Conservation (phyloP, 2,329 filamentous ascomycete genomes). For the Colletotrichum tanaceti region DNA sequence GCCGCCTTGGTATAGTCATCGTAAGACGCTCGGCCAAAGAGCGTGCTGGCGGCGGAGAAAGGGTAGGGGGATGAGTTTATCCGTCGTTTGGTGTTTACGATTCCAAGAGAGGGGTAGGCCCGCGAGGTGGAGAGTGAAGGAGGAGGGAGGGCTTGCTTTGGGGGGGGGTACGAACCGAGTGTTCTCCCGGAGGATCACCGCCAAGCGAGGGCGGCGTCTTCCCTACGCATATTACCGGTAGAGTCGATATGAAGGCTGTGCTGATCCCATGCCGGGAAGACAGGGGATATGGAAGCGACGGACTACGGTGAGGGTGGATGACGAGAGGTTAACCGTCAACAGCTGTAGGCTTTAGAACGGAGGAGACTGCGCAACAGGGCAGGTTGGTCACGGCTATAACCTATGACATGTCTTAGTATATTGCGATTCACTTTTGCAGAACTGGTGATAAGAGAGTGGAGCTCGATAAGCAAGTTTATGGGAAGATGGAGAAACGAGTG, state of each 20-base stretch:
- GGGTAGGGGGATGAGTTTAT: conserved; percentile 38
- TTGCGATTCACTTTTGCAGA: conserved; percentile 17
- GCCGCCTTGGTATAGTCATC: conserved; percentile 31
- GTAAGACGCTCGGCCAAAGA: conserved; percentile 35
- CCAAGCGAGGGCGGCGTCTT: conserved; percentile 1
- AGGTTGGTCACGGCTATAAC: background rate
- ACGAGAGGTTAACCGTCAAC: conserved; percentile 16
- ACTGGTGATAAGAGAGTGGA: conserved; percentile 16
- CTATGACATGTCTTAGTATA: conserved; percentile 18
- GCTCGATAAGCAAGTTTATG: conserved; percentile 29
- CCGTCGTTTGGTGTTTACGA: conserved; percentile 39
- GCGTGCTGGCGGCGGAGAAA: conserved; percentile 29
- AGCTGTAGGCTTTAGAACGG: conserved; percentile 27
- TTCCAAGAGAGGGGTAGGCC: conserved; percentile 28
- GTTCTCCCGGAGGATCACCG: conserved; percentile 26
- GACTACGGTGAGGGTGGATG: background rate
- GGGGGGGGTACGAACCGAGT: conserved; percentile 33
- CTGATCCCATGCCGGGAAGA: conserved; percentile 18
- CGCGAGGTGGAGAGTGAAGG: conserved; percentile 26
- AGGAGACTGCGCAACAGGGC: conserved; percentile 25
- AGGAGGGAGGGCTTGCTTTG: background rate
- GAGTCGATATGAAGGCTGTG: conserved; percentile 27
- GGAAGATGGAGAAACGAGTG: conserved; percentile 8
- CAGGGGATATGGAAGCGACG: conserved; percentile 12
- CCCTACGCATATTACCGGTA: conserved; percentile 1